Evolutionary conservation across 1,284 basidiomycete genomes (phyloP).

Genomic region (Trametes pubescens): DNA sequence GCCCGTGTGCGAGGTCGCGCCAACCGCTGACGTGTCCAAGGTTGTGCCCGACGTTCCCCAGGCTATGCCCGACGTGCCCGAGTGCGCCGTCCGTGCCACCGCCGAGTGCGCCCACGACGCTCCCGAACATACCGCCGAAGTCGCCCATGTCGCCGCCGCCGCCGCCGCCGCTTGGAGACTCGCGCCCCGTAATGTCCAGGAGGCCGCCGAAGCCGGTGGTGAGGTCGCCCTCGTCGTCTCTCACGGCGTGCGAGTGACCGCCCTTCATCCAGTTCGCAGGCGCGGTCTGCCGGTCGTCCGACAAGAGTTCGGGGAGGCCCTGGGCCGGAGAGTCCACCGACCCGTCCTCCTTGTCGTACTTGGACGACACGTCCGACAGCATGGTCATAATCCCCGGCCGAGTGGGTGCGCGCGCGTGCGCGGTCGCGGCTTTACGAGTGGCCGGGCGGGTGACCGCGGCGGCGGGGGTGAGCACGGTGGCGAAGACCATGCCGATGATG

Average conservation of each 20-base stretch:
- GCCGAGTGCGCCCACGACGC: background rate
- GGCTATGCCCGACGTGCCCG: background rate
- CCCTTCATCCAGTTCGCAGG: background rate
- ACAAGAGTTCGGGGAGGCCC: background rate
- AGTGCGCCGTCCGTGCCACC: background rate
- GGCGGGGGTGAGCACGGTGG: conserved; percentile 25
- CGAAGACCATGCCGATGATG: conserved; percentile 35
- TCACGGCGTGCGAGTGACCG: background rate
- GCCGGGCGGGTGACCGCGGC: background rate
- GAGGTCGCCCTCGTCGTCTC: background rate
- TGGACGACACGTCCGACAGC: background rate
- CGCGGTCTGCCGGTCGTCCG: background rate
- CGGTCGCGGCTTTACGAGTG: background rate
- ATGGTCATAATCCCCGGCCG: background rate
- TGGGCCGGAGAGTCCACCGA: background rate
- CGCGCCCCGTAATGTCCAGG: background rate
- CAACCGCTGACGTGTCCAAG: background rate
- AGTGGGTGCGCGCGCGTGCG: background rate
- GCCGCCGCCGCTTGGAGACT: background rate
- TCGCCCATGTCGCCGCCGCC: background rate
- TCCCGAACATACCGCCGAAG: background rate
- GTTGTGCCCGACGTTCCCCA: background rate
- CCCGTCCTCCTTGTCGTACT: background rate
- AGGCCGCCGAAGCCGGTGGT: background rate
- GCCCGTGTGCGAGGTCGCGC: background rate